Base-by-base conservation (phyloP, 1,284 basidiomycete genomes). In the Sanghuangporus baumii region DNA sequence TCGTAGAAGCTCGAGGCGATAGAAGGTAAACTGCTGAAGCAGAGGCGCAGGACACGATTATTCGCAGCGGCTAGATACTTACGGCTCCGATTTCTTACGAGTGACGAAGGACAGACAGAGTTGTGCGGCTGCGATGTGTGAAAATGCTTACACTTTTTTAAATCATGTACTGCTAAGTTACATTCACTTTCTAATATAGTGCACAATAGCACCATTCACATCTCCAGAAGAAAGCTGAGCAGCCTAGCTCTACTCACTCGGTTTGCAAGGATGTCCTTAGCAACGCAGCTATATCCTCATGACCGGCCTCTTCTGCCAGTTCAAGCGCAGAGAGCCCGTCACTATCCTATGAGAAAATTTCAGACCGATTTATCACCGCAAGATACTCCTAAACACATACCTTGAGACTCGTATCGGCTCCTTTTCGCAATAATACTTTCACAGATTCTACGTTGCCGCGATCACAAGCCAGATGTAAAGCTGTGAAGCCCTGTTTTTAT, bases 391-490 rank as follows among this genome's bases (percentile, higher is more conserved):
- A 41, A 54, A 51, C 69, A 51, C 69, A 57, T 62, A 90, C 91
- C 79, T 86, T 84, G n/a, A 89, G 73, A 26, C 71, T 72, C 50
- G 70, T 71, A 69, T 93, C 83, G 4, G 88, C 93, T 0, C 91
- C 91, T 48, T 78, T 77, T 9, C 75, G 69, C n/a, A 95, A 71
- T 34, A 96, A 73, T 2, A 85, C 61, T 66, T 80, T 74, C 3
- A 90, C 89, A 0, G 83, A 75, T 0, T 77, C 75, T 3, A 77
- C 59, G 67, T 86, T 81, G 0, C 93, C 94, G 71, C 94, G 79
- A 71, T 96, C 94, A 18, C 86, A 85, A 0, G 94, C 93, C 0
- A 96, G 79, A 69, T 96, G 94, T 26, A 96, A 73, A 12, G 93
- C 81, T 0, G 93, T 91, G 71, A 91, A 94, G 38, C 91, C 93